Base-by-base conservation (phyloP, 2,329 filamentous ascomycete genomes). In the Arthrobotrys sphaeroides region DNA sequence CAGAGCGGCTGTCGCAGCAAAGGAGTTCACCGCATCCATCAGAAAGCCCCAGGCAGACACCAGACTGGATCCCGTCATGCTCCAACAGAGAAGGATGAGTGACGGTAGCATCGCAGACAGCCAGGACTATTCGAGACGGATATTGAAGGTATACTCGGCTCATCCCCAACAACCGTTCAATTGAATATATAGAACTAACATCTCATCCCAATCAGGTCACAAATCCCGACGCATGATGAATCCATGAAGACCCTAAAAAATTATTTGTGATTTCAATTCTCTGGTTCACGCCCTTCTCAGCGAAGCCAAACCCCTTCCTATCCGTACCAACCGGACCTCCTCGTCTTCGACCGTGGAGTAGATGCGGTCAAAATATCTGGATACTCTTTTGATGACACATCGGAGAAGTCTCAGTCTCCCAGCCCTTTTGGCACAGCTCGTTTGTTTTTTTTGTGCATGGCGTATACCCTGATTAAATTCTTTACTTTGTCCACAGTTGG, bases 21-120 rank as follows among this genome's bases (percentile, higher is more conserved):
- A 90, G 80, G 88, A 88, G 61, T 96, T 95, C 80, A 83, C 85
- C 68, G 73, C 64, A 9, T 76, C 73, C 4, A 81, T 82, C 53
- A 87, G 86, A 78, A 87, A 87, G 78, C 83, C 83, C 84, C 87
- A 81, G 86, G 85, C 68, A 88, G 94, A 98, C 81, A 90, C 91
- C 43, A 89, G 94, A 66, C 88, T 97, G 69, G 94, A 98, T 78
- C 93, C 93, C 5, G 90, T 86, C 68, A 88, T 93, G 78, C 90
- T 96, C 87, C 90, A 90, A 72, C 88, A 93, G 79, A 87, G 93
- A 81, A 89, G 94, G 83, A 88, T 94, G 84, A 97, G 94, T 84
- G 92, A 95, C 81, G 94, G 94, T 79, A 97, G 94, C 83, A 97
- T 98, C 83, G 94, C 94, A 61, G 94, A 98, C 83, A 96, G 97